These are phyloP conservation scores for Tylopilus orsonianus DNA, from an alignment of 1,284 basidiomycete genomes.

Conservation along the genomic window DNA sequence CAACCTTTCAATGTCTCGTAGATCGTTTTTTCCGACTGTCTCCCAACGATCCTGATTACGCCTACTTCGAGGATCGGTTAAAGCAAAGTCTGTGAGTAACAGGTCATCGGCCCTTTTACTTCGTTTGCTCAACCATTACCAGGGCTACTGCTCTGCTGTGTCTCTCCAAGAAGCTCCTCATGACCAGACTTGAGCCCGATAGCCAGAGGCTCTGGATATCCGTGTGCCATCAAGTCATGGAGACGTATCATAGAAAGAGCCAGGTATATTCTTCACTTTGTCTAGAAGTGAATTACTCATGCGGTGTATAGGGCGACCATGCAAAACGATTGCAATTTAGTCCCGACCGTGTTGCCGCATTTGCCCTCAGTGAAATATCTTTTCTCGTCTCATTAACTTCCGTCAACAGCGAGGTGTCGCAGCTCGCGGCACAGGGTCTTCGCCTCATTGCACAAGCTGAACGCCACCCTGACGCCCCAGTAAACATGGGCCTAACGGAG, in stretches of 20 bases:
- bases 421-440: constrained; percentile 65
- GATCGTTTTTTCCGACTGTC: constrained; percentile 46
- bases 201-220: constrained; percentile 66
- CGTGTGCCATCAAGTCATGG: constrained; percentile 59
- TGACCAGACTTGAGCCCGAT: constrained; percentile 56
- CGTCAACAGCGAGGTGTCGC: constrained; percentile 61
- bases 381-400: constrained; percentile 71
- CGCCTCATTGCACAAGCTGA: constrained; percentile 67
- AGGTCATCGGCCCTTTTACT: not conserved
- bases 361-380: constrained; percentile 68
- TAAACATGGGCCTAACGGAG: constrained; percentile 47
- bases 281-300: constrained; percentile 6
- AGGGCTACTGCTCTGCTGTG: constrained; percentile 59
- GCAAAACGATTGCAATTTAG: constrained; percentile 49
- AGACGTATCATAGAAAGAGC: constrained; percentile 49
- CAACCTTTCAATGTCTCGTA: constrained; percentile 48
- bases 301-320: constrained; percentile 39
- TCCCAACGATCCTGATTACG: constrained; percentile 39
- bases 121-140: constrained; percentile 12
- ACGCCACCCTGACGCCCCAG: constrained; percentile 54
- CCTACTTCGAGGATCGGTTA: constrained; percentile 38
- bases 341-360: constrained; percentile 54
- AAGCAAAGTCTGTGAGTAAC: constrained; percentile 30
- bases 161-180: constrained; percentile 57
- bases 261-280: constrained; percentile 38